These are phyloP conservation scores for Kwoniella dendrophila DNA, from an alignment of 768 basidiomycete species.

Conservation along the genomic window DNA sequence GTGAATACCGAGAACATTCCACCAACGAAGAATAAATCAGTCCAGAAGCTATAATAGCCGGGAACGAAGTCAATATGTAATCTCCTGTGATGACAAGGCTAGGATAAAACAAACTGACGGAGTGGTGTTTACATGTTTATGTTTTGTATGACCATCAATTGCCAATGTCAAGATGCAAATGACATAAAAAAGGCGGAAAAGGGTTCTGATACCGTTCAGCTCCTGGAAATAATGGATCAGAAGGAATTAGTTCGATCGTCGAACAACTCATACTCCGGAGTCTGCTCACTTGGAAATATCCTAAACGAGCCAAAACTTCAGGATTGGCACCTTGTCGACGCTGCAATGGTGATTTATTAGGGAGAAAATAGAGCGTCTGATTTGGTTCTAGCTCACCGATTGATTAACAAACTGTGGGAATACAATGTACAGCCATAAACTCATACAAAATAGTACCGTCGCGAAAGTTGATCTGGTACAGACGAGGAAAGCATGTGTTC, in stretches of 20 bases:
- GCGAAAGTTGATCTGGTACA: constrained; percentile 24
- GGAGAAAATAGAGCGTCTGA: neutral
- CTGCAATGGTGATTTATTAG: neutral
- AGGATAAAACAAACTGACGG: constrained; percentile 25
- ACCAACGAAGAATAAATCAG: constrained; percentile 26
- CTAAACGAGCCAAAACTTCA: constrained; percentile 40
- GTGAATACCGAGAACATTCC: constrained; percentile 39
- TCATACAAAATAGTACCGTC: constrained; percentile 21
- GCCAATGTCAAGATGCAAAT: constrained; percentile 31
- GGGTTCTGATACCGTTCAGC: constrained; percentile 33
- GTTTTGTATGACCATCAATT: constrained; percentile 35
- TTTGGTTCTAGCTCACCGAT: constrained; percentile 23
- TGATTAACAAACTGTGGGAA: constrained; percentile 47
- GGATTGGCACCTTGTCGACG: constrained; percentile 44
- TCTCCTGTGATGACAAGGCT: neutral
- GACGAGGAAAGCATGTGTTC: neutral
- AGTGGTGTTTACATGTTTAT: constrained; percentile 28
- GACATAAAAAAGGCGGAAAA: constrained; percentile 39
- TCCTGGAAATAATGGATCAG: constrained; percentile 13
- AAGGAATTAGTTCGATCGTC: neutral
- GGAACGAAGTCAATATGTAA: neutral
- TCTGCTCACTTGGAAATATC: constrained; percentile 38
- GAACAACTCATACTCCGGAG: neutral
- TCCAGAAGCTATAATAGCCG: constrained; percentile 31
- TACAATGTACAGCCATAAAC: constrained; percentile 30